phyloP scores from a whole-genome alignment of 1,284 basidiomycete genomes.

The Xanthoconium separans region DNA sequence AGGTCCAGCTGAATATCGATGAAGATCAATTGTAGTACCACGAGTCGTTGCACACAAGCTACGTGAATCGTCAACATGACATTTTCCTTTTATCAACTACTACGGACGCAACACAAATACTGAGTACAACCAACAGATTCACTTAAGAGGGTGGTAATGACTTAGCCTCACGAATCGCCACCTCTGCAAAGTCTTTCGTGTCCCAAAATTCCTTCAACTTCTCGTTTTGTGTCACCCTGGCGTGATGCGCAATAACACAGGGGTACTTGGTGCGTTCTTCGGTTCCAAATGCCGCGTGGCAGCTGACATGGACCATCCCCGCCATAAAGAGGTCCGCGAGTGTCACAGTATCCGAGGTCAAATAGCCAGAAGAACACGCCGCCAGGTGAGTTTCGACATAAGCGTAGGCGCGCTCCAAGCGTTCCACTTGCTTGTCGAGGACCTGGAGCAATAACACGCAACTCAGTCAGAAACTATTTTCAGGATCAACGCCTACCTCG shows the following conservation, averaged over 20 bases:
- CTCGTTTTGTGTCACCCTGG: constrained; percentile 48
- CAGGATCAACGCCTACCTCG: not conserved
- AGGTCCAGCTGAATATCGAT: too few relatives aligned
- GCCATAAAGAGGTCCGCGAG: constrained; percentile 56
- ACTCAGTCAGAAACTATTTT: not conserved
- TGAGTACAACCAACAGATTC: not conserved
- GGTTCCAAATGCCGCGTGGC: constrained; percentile 33
- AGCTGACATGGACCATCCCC: constrained; percentile 31
- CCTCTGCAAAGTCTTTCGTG: constrained; percentile 2
- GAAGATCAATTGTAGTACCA: too few relatives aligned
- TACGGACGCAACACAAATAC: not conserved
- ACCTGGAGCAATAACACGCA: not conserved
- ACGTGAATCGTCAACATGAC: too few relatives aligned
- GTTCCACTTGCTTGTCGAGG: constrained; percentile 9
- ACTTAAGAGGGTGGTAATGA: not conserved
- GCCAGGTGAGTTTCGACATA: constrained; percentile 49
- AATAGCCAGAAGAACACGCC: constrained; percentile 39
- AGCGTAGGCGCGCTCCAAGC: constrained; percentile 25
- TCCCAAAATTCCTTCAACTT: constrained; percentile 32
- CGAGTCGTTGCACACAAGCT: too few relatives aligned
- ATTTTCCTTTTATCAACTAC: not conserved
- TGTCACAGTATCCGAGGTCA: constrained; percentile 58
- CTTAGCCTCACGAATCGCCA: not conserved
- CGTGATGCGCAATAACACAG: constrained; percentile 48
- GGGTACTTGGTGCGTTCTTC: constrained; percentile 40